Evolutionary conservation across 1,284 basidiomycete species (phyloP), one percentile per base, ranked within the genome.

Genomic region (Microbotryum intermedium): DNA sequence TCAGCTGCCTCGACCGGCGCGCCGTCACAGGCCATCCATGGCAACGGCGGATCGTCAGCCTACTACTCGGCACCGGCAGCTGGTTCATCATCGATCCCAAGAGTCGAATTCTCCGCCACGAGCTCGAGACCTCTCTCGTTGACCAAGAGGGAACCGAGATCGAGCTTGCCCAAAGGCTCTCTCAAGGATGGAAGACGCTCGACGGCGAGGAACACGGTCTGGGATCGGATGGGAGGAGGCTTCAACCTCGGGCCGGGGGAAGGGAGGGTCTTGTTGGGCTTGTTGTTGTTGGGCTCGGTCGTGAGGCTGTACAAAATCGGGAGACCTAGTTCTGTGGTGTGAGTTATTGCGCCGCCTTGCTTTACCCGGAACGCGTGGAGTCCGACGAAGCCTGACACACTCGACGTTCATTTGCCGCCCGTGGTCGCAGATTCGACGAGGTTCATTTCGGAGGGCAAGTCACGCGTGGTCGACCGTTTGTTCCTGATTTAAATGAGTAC

Each of bases 371-470:
- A 46, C 30, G 25, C 26, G 26, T 42, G 23, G 58, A 23, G 45
- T 50, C 42, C 42, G 42, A 30, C 42, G 42, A 30, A 58, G 29
- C 50, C 39, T 53, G 23, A 58, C 20, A 43, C 26, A 39, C 16
- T 34, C 55, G 34, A 26, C 9, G 44, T 51, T 64, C 58, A 57
- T 45, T 60, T 21, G n/a, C 49, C 50, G 10, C 46, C n/a, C n/a
- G n/a, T n/a, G n/a, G n/a, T 29, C 48, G 13, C 71, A 94, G 91
- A 21, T 97, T 97, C 74, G 92, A 97, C 72, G 92, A 97, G 75
- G 92, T 95, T 0, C 92, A 95, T 75, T 95, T 97, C 75, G 92
- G 92, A 62, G 93, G 93, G 74, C 94, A 26, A 54, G 66, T 10
- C 1, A 3, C 1, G 4, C 4, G 28, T 29, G 6, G n/a, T 0